These are phyloP conservation scores for Fusarium dlaminii DNA, from an alignment of 2,329 filamentous ascomycete species.

Conservation along the genomic window DNA sequence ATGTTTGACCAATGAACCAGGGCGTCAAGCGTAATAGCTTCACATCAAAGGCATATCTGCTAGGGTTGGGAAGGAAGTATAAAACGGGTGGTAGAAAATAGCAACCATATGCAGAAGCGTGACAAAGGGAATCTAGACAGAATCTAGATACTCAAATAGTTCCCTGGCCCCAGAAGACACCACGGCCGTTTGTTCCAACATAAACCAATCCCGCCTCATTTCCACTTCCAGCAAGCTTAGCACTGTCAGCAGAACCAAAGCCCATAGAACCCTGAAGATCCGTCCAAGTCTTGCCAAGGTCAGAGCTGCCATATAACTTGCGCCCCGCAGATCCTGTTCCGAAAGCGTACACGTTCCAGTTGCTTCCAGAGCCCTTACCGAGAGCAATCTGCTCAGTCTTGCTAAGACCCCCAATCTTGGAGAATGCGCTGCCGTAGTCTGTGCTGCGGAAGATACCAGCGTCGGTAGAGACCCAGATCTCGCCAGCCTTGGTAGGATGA, in stretches of 20 bases:
- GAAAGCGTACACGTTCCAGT: constrained; percentile 60
- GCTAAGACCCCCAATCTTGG: constrained; percentile 50
- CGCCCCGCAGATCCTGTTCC: constrained; percentile 54
- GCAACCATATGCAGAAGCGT: neutral
- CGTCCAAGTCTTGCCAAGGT: constrained; percentile 55
- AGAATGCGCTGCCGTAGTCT: constrained; percentile 60
- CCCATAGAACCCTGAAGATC: constrained; percentile 57
- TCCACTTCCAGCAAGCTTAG: constrained; percentile 55
- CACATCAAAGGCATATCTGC: neutral
- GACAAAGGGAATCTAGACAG: neutral
- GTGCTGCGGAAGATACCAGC: constrained; percentile 63
- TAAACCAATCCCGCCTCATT: constrained; percentile 58
- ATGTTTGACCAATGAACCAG: neutral
- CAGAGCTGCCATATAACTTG: constrained; percentile 56
- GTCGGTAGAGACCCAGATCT: constrained; percentile 67
- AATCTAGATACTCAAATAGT: neutral
- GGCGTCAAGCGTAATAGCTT: rapidly evolving
- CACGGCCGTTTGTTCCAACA: constrained; percentile 61
- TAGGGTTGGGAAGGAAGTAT: rapidly evolving
- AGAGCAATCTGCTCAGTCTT: constrained; percentile 56
- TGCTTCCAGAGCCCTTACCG: constrained; percentile 50
- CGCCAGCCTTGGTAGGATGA: constrained; percentile 66
- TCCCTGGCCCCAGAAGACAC: constrained; percentile 49
- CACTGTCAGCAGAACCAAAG: constrained; percentile 55
- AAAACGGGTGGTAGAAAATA: rapidly evolving